Evolutionary conservation across 495 filamentous ascomycete species (phyloP).

Genomic region (Penicillium pancosmium): DNA sequence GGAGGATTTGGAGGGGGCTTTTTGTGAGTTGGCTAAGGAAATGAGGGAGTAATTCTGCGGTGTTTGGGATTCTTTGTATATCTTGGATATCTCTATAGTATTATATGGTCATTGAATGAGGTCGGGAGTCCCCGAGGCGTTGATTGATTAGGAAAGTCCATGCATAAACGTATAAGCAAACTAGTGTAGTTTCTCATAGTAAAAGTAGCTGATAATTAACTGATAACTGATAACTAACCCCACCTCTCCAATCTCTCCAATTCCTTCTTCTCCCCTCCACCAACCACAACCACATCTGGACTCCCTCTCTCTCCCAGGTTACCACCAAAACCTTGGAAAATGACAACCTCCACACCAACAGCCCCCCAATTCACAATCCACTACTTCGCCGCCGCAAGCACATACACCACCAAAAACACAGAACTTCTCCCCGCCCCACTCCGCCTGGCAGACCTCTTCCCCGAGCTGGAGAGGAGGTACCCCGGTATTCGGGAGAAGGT

Average conservation of each 20-base stretch:
- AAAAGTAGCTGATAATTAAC: too few species aligned
- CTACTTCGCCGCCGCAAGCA: constrained; percentile 82
- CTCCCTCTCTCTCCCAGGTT: not conserved
- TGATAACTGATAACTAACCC: not conserved
- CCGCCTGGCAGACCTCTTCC: constrained; percentile 65
- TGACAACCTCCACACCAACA: not conserved
- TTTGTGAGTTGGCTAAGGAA: constrained; percentile 39
- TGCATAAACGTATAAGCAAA: too few species aligned
- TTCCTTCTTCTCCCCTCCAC: not conserved
- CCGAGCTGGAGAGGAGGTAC: constrained; percentile 74
- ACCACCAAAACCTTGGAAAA: not conserved
- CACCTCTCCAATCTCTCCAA: not conserved
- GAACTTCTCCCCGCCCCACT: constrained; percentile 77
- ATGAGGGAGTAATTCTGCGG: too few species aligned
- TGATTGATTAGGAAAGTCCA: not conserved
- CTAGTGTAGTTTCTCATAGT: too few species aligned
- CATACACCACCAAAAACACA: constrained; percentile 69
- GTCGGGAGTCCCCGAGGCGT: not conserved
- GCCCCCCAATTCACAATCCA: constrained; percentile 67
- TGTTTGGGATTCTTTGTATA: not conserved
- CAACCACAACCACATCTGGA: not conserved
- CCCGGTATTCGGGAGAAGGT: constrained; percentile 74
- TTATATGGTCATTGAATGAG: not conserved
- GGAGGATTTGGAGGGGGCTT: constrained; percentile 71
- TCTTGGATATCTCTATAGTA: not conserved